Percentiles rank a stretch among this genome's conserved stretches.
These are phyloP conservation scores for Rhexocercosporidium sp. DNA, from an alignment of 2,329 filamentous ascomycete genomes.

Conservation along the genomic window DNA sequence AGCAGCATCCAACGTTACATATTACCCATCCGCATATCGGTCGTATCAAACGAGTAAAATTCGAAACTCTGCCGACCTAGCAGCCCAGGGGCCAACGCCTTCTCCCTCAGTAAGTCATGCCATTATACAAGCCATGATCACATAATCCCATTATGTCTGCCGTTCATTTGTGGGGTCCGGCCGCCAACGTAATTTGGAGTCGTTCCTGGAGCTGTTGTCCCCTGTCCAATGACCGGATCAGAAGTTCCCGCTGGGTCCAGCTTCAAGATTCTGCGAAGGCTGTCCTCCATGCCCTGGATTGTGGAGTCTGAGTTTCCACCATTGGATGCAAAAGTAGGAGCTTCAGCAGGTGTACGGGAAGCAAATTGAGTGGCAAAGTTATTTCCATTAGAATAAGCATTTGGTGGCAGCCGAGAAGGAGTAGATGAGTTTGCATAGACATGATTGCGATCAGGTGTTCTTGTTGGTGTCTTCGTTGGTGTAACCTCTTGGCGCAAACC, in stretches of 20 bases:
- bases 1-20: conserved; percentile 3
- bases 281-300: conserved; percentile 43
- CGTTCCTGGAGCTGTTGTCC: conserved; percentile 25
- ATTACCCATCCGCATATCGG: neutral
- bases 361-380: conserved; percentile 23
- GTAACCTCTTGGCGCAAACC: conserved; percentile 43
- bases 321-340: conserved; percentile 25
- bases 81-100: conserved; percentile 26
- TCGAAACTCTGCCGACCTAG: neutral
- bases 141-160: conserved; percentile 37
- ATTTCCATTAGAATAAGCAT: conserved; percentile 22
- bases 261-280: conserved; percentile 42
- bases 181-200: conserved; percentile 35
- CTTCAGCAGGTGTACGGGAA: conserved; percentile 28
- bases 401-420: conserved; percentile 32
- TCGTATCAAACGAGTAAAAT: conserved; percentile 6
- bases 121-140: conserved; percentile 30
- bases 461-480: conserved; percentile 38
- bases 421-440: conserved; percentile 31
- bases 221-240: conserved; percentile 18
- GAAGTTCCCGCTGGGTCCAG: conserved; percentile 35
- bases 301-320: conserved; percentile 26
- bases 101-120: conserved; percentile 21
- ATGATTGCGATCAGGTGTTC: conserved; percentile 32
- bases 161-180: conserved; percentile 33